These are phyloP conservation scores for Colletotrichum magnum DNA, from an alignment of 2,329 filamentous ascomycete genomes.

Conservation along the genomic window DNA sequence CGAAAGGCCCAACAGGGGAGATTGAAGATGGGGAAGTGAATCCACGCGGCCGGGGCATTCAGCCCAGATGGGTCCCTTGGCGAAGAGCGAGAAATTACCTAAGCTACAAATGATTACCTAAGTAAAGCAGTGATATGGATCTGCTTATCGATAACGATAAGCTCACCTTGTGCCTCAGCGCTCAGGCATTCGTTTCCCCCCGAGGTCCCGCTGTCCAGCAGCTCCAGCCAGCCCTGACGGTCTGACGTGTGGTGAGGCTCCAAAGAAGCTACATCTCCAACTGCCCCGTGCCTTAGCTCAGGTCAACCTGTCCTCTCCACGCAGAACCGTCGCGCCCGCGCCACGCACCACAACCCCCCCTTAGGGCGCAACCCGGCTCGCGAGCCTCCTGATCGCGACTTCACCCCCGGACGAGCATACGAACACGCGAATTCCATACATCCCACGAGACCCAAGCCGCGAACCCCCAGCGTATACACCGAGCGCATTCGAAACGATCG, in stretches of 20 bases:
- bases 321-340: slow-evolving; percentile 23
- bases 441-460: neutral
- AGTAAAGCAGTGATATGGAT: neutral
- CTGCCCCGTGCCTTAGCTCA: slow-evolving; percentile 14
- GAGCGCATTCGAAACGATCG: neutral
- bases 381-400: slow-evolving; percentile 10
- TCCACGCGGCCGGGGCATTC: neutral
- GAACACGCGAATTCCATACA: neutral
- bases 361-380: slow-evolving; percentile 10
- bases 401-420: too few relatives aligned
- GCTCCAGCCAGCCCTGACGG: slow-evolving; percentile 33
- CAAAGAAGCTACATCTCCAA: slow-evolving; percentile 41
- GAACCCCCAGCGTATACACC: neutral
- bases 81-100: neutral
- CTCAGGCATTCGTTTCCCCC: slow-evolving; percentile 3
- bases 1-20: too few relatives aligned
- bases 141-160: neutral
- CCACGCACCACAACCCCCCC: slow-evolving; percentile 16
- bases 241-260: slow-evolving; percentile 37
- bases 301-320: slow-evolving; percentile 35
- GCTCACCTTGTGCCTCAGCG: neutral
- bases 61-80: neutral
- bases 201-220: slow-evolving; percentile 19
- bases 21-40: neutral
- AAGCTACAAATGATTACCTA: too few relatives aligned